These are phyloP conservation scores for Macadamia tetraphylla DNA, from an alignment of 164 flowering plant species.

Conservation along the genomic window DNA sequence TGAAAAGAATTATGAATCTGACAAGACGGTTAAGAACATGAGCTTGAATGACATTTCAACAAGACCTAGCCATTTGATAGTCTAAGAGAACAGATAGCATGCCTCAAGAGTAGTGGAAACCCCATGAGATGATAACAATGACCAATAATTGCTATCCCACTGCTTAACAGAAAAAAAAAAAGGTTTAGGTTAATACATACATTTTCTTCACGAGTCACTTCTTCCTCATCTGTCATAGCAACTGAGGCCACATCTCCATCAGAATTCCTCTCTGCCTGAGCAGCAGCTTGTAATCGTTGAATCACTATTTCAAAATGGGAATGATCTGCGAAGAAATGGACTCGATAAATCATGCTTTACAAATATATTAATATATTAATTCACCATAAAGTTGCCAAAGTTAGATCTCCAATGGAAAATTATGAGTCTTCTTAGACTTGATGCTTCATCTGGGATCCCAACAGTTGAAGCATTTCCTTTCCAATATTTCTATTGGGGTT, in stretches of 20 bases:
- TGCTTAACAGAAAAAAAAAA: background rate
- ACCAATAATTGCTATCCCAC: constrained; percentile 1
- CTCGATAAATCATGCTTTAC: background rate
- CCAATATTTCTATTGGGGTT: no score
- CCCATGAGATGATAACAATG: no score
- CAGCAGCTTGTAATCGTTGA: constrained; percentile 36
- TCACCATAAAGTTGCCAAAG: background rate
- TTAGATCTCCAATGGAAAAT: background rate
- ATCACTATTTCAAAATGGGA: constrained; percentile 48
- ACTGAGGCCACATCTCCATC: constrained; percentile 23
- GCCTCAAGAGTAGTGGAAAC: no score
- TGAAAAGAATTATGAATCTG: no score
- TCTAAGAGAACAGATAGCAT: no score
- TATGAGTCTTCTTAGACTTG: background rate
- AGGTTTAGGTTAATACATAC: constrained; percentile 19
- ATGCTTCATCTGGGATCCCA: background rate
- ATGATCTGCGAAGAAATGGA: constrained; percentile 17
- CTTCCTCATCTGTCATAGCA: constrained; percentile 18
- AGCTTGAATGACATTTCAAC: no score
- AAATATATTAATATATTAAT: background rate
- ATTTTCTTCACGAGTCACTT: constrained; percentile 24
- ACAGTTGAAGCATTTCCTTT: no score
- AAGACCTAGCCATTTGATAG: no score
- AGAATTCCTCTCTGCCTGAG: constrained; percentile 30
- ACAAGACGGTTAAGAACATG: no score